phyloP scores from a whole-genome alignment of 2,329 filamentous ascomycete species.

The Fusarium tricinctum region DNA sequence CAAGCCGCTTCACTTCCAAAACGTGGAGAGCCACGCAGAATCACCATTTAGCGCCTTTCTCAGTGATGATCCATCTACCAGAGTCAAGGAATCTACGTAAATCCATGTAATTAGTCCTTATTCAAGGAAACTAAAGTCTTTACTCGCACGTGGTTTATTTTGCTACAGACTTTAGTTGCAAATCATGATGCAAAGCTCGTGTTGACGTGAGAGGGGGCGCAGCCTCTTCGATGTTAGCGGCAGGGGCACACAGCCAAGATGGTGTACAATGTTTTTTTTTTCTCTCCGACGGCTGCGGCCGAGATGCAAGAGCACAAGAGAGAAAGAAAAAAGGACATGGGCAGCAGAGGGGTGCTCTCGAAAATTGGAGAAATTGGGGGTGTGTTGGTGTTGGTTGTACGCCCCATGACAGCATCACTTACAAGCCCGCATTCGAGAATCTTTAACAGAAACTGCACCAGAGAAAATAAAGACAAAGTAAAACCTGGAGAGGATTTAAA shows the following conservation, averaged over 20 bases:
- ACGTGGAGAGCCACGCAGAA: constrained; percentile 15
- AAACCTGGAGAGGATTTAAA: constrained; percentile 39
- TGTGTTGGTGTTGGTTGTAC: not conserved
- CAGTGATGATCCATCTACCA: constrained; percentile 9
- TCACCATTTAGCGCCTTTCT: constrained; percentile 8
- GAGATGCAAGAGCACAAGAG: constrained; percentile 31
- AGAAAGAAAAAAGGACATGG: not conserved
- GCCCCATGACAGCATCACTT: constrained; percentile 24
- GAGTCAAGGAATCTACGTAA: not conserved
- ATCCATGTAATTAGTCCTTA: not conserved
- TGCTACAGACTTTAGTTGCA: constrained; percentile 17
- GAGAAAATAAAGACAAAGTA: constrained; percentile 9
- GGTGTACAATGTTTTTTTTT: constrained; percentile 5
- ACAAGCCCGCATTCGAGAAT: not conserved
- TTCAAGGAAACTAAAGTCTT: constrained; percentile 2
- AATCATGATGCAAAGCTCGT: constrained; percentile 22
- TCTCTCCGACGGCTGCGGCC: constrained; percentile 40
- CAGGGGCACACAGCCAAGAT: constrained; percentile 5
- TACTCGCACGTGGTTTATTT: constrained; percentile 19
- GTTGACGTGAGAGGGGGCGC: constrained; percentile 4
- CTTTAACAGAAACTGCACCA: constrained; percentile 2
- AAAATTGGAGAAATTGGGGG: constrained; percentile 38
- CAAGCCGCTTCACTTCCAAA: constrained; percentile 8
- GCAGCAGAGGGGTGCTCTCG: constrained; percentile 22
- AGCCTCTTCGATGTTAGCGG: not conserved